These are phyloP conservation scores for Auricularia auricula-judae DNA, from an alignment of 768 basidiomycete genomes.

Conservation along the genomic window DNA sequence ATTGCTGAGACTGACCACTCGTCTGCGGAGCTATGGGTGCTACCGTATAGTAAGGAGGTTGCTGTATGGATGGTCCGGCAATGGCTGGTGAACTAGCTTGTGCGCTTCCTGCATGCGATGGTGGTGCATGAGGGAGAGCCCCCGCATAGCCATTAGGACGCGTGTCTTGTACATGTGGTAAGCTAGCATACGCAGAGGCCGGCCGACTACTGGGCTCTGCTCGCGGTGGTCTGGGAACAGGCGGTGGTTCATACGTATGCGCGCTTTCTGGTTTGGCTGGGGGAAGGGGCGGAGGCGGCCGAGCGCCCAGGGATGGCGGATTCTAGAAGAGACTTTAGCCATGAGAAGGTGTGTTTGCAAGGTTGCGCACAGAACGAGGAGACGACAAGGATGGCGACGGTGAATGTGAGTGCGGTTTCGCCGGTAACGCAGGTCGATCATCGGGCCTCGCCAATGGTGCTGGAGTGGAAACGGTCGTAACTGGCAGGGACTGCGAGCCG, in stretches of 20 bases:
- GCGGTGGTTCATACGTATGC: background rate
- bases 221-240: background rate
- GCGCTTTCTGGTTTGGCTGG: background rate
- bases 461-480: slow-evolving; percentile 3
- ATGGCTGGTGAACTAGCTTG: background rate
- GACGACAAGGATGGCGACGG: background rate
- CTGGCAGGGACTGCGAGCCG: slow-evolving; percentile 1
- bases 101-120: too few species aligned
- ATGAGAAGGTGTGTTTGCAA: background rate
- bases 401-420: background rate
- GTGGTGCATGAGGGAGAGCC: too few species aligned
- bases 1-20: background rate
- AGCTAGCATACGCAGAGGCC: background rate
- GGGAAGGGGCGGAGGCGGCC: background rate
- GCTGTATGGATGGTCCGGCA: slow-evolving; percentile 1
- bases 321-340: background rate
- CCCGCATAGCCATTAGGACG: background rate
- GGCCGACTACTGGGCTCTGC: background rate
- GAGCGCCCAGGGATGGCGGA: background rate
- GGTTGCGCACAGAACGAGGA: background rate
- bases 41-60: background rate
- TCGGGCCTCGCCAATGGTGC: background rate
- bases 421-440: background rate
- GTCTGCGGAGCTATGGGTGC: slow-evolving; percentile 3
- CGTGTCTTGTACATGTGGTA: background rate